These are phyloP conservation scores for Marasmius tenuissimus DNA, from an alignment of 1,284 basidiomycete genomes.

Conservation along the genomic window DNA sequence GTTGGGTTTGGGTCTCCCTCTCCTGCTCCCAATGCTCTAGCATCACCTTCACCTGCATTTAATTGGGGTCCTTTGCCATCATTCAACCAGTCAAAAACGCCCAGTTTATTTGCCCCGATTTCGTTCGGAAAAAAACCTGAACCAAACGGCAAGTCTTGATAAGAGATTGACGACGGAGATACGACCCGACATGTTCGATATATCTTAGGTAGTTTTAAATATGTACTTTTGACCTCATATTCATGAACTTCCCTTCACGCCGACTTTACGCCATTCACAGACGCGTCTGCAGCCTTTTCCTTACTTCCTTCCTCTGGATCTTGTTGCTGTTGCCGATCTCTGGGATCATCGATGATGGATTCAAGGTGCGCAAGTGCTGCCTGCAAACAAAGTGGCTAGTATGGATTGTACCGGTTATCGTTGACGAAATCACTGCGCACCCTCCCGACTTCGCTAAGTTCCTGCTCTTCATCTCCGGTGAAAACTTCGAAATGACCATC, in stretches of 20 bases:
- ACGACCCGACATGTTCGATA: not conserved
- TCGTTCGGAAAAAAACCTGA: not conserved
- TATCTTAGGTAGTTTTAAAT: not conserved
- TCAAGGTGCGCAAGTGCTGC: conserved; percentile 76
- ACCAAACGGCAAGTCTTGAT: not conserved
- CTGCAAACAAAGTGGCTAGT: conserved; percentile 65
- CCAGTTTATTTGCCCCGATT: not conserved
- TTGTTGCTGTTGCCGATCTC: not conserved
- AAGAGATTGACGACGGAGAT: not conserved
- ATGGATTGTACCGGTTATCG: conserved; percentile 80
- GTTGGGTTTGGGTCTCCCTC: not conserved
- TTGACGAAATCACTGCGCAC: conserved; percentile 90
- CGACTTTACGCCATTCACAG: not conserved
- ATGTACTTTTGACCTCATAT: not conserved
- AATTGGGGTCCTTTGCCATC: conserved; percentile 66
- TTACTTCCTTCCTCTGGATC: not conserved
- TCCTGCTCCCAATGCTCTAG: conserved; percentile 15
- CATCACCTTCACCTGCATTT: conserved; percentile 43
- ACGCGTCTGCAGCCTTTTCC: not conserved
- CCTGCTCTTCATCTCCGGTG: conserved; percentile 59
- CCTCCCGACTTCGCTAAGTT: conserved; percentile 85
- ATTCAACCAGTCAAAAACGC: conserved; percentile 29
- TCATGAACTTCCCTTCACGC: not conserved
- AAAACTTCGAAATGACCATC: conserved; percentile 55
- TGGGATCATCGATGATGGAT: conserved; percentile 65